These are phyloP conservation scores for Collybia sp. DNA, from an alignment of 768 basidiomycete genomes.

Conservation along the genomic window DNA sequence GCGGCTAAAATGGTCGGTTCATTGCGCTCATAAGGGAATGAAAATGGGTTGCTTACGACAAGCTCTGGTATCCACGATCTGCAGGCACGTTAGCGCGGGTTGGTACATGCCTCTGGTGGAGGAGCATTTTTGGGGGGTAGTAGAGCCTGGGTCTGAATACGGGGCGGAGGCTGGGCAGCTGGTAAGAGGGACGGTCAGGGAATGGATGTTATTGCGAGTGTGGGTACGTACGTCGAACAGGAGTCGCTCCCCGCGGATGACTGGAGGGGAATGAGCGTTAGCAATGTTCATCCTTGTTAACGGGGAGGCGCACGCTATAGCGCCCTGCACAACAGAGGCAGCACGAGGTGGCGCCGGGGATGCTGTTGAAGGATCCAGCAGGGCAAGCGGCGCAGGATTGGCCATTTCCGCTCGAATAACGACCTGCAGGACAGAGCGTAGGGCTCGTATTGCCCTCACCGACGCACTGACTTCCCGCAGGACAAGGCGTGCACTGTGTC, in stretches of 20 bases:
- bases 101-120: no score
- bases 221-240: conserved; percentile 14
- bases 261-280: conserved; percentile 7
- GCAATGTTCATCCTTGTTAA: not conserved
- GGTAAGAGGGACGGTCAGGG: not conserved
- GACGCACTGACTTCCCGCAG: conserved; percentile 16
- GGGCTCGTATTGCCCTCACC: conserved; percentile 12
- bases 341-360: conserved; percentile 18
- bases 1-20: conserved; percentile 1
- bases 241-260: conserved; percentile 12
- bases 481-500: conserved; percentile 7
- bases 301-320: conserved; percentile 15
- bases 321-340: conserved; percentile 21
- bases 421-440: conserved; percentile 18
- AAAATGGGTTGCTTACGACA: conserved; percentile 18
- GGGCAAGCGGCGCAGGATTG: conserved; percentile 14
- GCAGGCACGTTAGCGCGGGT: conserved; percentile 6
- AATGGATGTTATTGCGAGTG: not conserved
- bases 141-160: no score
- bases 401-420: conserved; percentile 18
- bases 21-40: not conserved
- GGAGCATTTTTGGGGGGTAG: no score
- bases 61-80: conserved; percentile 4
- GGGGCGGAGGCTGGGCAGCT: no score
- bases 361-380: conserved; percentile 19